Evolutionary conservation across 345 rosid species (phyloP).

Genomic region (thale cress (Arabidopsis thaliana)): TAIR10.1 NC_003076.8:1696001-1696500

Average conservation of each 20-base stretch:
- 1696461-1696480: slow-evolving; percentile 75
- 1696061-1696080: slow-evolving; percentile 84
- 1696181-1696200: slow-evolving; percentile 48
- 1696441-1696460: slow-evolving; percentile 59
- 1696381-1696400: slow-evolving; percentile 14
- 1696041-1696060: slow-evolving; percentile 77
- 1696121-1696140: neutral
- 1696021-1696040: slow-evolving; percentile 74
- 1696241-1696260: slow-evolving; percentile 95
- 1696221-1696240: slow-evolving; percentile 85
- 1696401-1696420: neutral
- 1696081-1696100: slow-evolving; percentile 59
- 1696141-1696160: neutral
- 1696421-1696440: neutral
- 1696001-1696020: slow-evolving; percentile 77
- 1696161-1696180: neutral
- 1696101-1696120: slow-evolving; percentile 27
- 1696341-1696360: slow-evolving; percentile 20
- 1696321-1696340: slow-evolving; percentile 78
- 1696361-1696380: neutral
- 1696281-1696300: slow-evolving; percentile 81
- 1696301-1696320: slow-evolving; percentile 78
- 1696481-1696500: slow-evolving; percentile 90
- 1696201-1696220: slow-evolving; percentile 98
- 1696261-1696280: slow-evolving; percentile 91